Evolutionary conservation across 2,329 filamentous ascomycete genomes (phyloP), one percentile per base, ranked within the genome.

Genomic region (Tolypocladium nubicola): DNA sequence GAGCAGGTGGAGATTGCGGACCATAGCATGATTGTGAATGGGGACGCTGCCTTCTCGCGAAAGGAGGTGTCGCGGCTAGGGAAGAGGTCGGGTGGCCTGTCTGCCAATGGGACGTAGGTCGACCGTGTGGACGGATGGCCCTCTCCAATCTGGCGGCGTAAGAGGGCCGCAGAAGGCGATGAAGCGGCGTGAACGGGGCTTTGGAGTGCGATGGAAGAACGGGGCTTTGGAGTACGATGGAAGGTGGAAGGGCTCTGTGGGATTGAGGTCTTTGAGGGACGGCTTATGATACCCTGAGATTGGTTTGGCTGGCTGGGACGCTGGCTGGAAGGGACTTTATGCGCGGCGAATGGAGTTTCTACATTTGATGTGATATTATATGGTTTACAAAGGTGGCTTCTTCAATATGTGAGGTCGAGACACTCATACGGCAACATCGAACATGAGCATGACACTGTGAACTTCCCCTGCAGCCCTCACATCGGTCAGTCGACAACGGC

Each of bases 1-100:
- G 73, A 72, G 35, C 67, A 74, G 47, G 68, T 74, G 21, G 81
- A 85, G 61, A 81, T 80, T 63, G 80, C 82, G 2, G 83, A 86
- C 58, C 78, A 83, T 62, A 85, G 82, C 65, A 84, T 85, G 74
- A 82, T 86, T 67, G 83, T 86, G 39, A 84, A 86, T 61, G 76
- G 80, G 2, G 79, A 82, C 33, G 73, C 73, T 55, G 68, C 71
- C 11, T 82, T 79, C 59, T 72, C 77, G 49, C 78, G 83, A 45
- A 80, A 80, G 60, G 80, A 82, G 60, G 67, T 81, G 11, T 76
- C 78, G 4, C 75, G 79, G 37, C 64, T 72, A n/a, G 75, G 74
- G 10, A 76, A 76, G 60, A 73, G 77, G 58, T 64, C 68, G 30
- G 67, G 65, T 30, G 57, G 59, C 16, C 43, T 70, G 40, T 56